Evolutionary conservation across 768 basidiomycete genomes (phyloP), one percentile per base, ranked within the genome.

Genomic region (Termitomyces sp.): DNA sequence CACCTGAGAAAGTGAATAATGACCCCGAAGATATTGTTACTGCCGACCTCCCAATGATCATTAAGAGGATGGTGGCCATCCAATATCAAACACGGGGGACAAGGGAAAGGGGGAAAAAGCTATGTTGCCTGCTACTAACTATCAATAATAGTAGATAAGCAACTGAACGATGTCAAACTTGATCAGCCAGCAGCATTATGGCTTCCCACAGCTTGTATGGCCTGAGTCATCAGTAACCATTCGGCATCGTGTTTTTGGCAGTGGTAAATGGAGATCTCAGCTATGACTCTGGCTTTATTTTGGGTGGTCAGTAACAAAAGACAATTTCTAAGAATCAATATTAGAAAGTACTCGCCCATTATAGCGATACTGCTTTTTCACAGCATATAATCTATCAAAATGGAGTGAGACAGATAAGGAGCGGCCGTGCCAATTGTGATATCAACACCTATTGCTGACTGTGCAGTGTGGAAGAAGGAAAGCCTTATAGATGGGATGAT

Each of bases 21-120:
- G 57, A 59, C 57, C 57, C 57, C 7, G 48, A 48, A n/a, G 38
- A 31, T 49, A 59, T 34, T 15, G 29, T 40, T 5, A 43, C 40
- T 32, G 57, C 57, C 14, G 57, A 49, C 37, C 57, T 48, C 7
- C 57, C 57, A 48, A 47, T 46, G 29, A 32, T 52, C 49, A 36
- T 59, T 50, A 59, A 45, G 36, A 59, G 49, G 29, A 59, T 52
- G 50, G 58, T 59, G 5, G 58, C 42, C 58, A 59, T 59, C 40
- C 40, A 55, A n/a, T 17, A 25, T 11, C 20, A 20, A 20, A 20
- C 20, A 20, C 20, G 20, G 10, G 17, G 6, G 37, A 11, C 6
- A 34, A 7, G 10, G 17, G 12, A n/a, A 31, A 45, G 45, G 31
- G 31, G 29, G 31, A 3, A 17, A 10, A 43, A 10, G 12, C n/a